phyloP scores from a whole-genome alignment of 441 rosid species.

The Codiaeum variegatum region DNA sequence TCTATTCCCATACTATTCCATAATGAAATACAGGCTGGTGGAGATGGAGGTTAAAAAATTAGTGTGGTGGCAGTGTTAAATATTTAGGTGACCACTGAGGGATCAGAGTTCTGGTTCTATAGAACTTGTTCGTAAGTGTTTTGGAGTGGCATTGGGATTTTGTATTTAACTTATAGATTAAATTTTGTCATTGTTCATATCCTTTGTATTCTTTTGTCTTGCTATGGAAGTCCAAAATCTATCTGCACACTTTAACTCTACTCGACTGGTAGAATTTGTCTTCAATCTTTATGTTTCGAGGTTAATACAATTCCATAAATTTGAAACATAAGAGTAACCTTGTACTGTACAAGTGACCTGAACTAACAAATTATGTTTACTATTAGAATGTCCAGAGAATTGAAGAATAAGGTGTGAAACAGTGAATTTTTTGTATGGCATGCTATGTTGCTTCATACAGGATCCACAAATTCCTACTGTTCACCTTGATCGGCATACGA shows the following conservation, averaged over 20 bases:
- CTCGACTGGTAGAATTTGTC: not conserved
- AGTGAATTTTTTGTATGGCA: not conserved
- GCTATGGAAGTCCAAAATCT: not conserved
- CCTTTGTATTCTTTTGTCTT: not conserved
- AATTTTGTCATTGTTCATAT: not conserved
- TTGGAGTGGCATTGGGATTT: not conserved
- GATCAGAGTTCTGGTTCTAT: not conserved
- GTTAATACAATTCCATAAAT: not conserved
- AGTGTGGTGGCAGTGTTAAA: not conserved
- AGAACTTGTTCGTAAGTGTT: not conserved
- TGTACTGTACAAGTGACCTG: not conserved
- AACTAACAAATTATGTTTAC: not conserved
- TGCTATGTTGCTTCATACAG: not conserved
- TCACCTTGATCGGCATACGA: not conserved
- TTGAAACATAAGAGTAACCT: not conserved
- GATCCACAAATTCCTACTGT: not conserved
- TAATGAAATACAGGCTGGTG: not conserved
- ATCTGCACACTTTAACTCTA: not conserved
- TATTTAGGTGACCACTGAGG: not conserved
- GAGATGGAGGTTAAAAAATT: not conserved
- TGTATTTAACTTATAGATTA: not conserved
- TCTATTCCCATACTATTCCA: not conserved
- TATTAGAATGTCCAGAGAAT: not conserved
- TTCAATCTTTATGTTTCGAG: not conserved
- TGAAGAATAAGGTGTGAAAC: constrained; percentile 1